These are phyloP conservation scores for Mycena metata DNA, from an alignment of 768 basidiomycete species.

Conservation along the genomic window DNA sequence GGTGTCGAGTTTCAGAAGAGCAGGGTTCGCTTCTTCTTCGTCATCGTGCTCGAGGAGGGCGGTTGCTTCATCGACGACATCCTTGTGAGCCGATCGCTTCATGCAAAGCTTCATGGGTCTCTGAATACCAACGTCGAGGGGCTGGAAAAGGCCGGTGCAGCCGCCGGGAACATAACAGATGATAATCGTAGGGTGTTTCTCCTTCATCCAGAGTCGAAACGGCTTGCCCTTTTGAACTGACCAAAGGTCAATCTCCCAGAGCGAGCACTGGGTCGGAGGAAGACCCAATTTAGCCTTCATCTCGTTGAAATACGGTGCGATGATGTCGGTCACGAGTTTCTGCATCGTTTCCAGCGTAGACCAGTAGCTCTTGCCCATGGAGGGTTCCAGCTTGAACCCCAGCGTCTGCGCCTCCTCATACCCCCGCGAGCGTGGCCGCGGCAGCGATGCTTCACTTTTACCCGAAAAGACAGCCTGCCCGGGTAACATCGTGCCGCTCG, in stretches of 20 bases:
- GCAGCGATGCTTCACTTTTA: slow-evolving; percentile 40
- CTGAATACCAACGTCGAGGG: slow-evolving; percentile 52
- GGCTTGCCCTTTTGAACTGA: slow-evolving; percentile 52
- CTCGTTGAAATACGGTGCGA: slow-evolving; percentile 47
- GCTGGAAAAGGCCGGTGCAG: slow-evolving; percentile 48
- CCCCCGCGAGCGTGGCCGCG: slow-evolving; percentile 24
- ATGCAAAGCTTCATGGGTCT: slow-evolving; percentile 42
- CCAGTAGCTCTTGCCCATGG: slow-evolving; percentile 47
- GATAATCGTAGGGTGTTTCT: slow-evolving; percentile 47
- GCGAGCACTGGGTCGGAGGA: slow-evolving; percentile 37
- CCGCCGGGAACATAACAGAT: slow-evolving; percentile 49
- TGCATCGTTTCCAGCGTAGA: slow-evolving; percentile 45
- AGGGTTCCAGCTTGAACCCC: slow-evolving; percentile 45
- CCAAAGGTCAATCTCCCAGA: slow-evolving; percentile 53
- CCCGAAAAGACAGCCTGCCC: slow-evolving; percentile 55
- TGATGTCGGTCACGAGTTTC: slow-evolving; percentile 45
- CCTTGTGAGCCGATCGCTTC: slow-evolving; percentile 38
- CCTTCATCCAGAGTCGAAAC: slow-evolving; percentile 52
- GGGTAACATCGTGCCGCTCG: slow-evolving; percentile 46
- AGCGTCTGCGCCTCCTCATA: slow-evolving; percentile 39
- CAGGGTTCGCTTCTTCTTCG: not conserved
- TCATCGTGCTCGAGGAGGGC: slow-evolving; percentile 31
- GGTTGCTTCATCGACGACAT: slow-evolving; percentile 46
- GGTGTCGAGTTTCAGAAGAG: slow-evolving; percentile 40
- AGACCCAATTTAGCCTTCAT: slow-evolving; percentile 36